Evolutionary conservation across 139 green algal genomes (phyloP).

Genomic region (Raphidocelis subcapitata): DNA sequence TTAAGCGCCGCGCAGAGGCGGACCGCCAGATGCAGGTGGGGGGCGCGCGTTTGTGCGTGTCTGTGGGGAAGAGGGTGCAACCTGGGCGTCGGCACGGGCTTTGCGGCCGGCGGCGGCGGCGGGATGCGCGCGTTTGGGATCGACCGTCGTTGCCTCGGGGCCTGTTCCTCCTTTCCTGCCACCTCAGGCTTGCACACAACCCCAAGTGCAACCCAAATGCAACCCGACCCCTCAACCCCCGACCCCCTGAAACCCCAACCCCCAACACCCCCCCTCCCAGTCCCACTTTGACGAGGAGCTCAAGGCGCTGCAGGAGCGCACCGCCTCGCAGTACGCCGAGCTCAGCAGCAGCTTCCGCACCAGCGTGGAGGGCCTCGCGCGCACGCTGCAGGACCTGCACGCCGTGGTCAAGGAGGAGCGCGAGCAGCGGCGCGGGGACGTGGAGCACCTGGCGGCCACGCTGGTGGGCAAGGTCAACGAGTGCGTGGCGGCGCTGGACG

Average conservation of each 20-base stretch:
- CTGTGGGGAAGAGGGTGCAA: too few relatives aligned
- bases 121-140: too few relatives aligned
- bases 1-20: slow-evolving; percentile 59
- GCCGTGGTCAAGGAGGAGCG: slow-evolving; percentile 66
- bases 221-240: too few relatives aligned
- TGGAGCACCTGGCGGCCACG: slow-evolving; percentile 63
- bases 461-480: slow-evolving; percentile 67
- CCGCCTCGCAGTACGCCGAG: slow-evolving; percentile 42
- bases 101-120: too few relatives aligned
- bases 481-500: slow-evolving; percentile 57
- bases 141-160: too few relatives aligned
- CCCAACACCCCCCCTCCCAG: too few relatives aligned
- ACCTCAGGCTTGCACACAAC: too few relatives aligned
- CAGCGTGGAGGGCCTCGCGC: slow-evolving; percentile 54
- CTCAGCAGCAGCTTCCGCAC: slow-evolving; percentile 56
- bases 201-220: too few relatives aligned
- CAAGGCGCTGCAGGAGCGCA: slow-evolving; percentile 35
- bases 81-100: too few relatives aligned
- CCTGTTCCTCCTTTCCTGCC: too few relatives aligned
- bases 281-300: slow-evolving; percentile 59
- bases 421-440: slow-evolving; percentile 60
- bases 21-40: slow-evolving; percentile 43
- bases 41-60: too few relatives aligned
- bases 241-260: too few relatives aligned
- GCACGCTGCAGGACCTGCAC: slow-evolving; percentile 57